phyloP scores from a whole-genome alignment of 495 filamentous ascomycete species.

The Lasiosphaeria ovina region DNA sequence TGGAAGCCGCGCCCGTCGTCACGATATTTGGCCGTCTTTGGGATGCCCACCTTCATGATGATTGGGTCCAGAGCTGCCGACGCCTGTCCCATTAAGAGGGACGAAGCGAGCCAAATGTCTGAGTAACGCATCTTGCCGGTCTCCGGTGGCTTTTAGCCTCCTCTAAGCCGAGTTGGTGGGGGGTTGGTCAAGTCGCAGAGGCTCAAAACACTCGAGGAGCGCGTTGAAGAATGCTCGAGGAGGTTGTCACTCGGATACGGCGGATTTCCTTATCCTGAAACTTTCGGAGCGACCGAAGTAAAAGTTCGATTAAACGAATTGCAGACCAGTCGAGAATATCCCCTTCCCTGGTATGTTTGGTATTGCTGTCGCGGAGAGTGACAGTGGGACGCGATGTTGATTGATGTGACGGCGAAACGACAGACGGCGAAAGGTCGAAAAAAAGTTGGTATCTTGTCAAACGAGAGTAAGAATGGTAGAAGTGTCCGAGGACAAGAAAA shows the following conservation, averaged over 20 bases:
- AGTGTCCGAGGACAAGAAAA: slow-evolving; percentile 15
- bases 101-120: slow-evolving; percentile 41
- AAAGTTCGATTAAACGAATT: neutral
- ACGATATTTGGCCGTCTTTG: neutral
- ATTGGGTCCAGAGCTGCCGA: slow-evolving; percentile 65
- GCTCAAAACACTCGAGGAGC: neutral
- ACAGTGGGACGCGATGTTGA: slow-evolving; percentile 5
- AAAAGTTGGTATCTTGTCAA: slow-evolving; percentile 25
- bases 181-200: too few relatives aligned
- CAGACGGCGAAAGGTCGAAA: slow-evolving; percentile 13
- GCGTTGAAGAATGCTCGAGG: neutral
- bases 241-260: neutral
- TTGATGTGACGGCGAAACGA: slow-evolving; percentile 11
- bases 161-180: neutral
- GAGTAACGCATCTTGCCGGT: slow-evolving; percentile 41
- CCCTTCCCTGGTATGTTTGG: neutral
- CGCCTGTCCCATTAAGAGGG: slow-evolving; percentile 48
- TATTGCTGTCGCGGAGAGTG: neutral
- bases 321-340: neutral
- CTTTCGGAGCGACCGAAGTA: neutral
- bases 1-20: neutral
- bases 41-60: slow-evolving; percentile 56
- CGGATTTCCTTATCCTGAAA: neutral
- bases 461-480: slow-evolving; percentile 40
- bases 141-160: neutral